Percentiles rank a stretch among this genome's conserved stretches.
Evolutionary conservation across 2,329 filamentous ascomycete species (phyloP).

Genomic region (Chaetomiaceae sp.): DNA sequence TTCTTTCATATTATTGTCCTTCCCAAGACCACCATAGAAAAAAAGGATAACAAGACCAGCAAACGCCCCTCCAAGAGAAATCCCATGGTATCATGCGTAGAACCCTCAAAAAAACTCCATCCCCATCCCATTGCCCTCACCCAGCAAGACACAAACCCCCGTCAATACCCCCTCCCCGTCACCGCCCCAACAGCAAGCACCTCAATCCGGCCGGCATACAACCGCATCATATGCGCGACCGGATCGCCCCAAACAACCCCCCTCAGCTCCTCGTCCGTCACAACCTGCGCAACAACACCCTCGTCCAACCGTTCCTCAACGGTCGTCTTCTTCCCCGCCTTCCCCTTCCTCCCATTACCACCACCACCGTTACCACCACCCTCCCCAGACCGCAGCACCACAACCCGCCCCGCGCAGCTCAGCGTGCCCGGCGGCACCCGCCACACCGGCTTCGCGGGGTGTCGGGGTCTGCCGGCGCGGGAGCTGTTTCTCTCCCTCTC

Average conservation of each 20-base stretch:
- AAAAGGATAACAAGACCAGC: no score
- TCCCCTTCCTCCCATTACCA: no score
- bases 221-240: conserved; percentile 70
- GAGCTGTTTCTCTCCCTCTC: no score
- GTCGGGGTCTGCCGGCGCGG: neutral
- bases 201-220: conserved; percentile 71
- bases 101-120: neutral
- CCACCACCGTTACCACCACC: conserved; percentile 34
- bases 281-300: conserved; percentile 63
- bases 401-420: conserved; percentile 64
- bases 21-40: no score
- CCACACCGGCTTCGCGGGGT: conserved; percentile 48
- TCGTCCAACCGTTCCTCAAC: conserved; percentile 48
- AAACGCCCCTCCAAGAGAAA: no score
- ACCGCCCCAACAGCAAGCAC: conserved; percentile 64
- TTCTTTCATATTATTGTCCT: no score
- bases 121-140: neutral
- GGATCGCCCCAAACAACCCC: conserved; percentile 77
- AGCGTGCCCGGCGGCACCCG: conserved; percentile 60
- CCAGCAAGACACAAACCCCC: neutral
- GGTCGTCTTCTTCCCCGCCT: conserved; percentile 46
- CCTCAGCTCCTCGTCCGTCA: conserved; percentile 63
- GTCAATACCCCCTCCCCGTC: conserved; percentile 37
- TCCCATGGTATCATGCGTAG: no score
- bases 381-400: conserved; percentile 57